Base-by-base conservation (phyloP, 495 filamentous ascomycete species). In the Aspergillus nidulans region DNA sequence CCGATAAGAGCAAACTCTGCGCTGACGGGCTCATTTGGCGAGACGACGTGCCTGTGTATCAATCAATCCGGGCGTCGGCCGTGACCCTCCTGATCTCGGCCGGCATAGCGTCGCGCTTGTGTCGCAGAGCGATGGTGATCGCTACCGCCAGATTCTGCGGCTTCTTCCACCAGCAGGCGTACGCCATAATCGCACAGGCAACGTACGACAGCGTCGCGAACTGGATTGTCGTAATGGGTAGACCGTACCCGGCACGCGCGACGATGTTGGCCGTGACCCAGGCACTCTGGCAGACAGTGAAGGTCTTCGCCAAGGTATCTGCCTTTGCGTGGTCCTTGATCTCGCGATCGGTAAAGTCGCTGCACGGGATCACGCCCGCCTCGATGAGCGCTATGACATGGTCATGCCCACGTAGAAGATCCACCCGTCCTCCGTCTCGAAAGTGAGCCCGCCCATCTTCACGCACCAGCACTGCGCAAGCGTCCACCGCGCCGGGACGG, bases 241-340 rank as follows among this genome's bases (percentile, higher is more conserved):
- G 24, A 26, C 38, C 26, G 38, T 55, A 42, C 1, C 24, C 47
- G 6, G 43, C 43, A 12, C 52, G 38, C 6, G 36, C 47, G 25
- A 55, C 21, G 26, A 36, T 38, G 12, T 59, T 48, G 6, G 50
- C 38, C n/a, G 45, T 19, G 7, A 59, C 28, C 51, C 51, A 59
- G 26, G 26, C 21, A 15, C 38, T 44, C 42, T 51, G 51, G 13
- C 44, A 36, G 38, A 59, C 32, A 10, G 45, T 49, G 4, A 52
- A 46, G 10, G 19, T 19, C 40, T 55, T 47, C 13, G 45, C 46
- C n/a, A 57, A 52, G 10, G 19, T 20, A 23, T 57, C 55, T 0
- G 47, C 32, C 30, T 52, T 45, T 19, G 26, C 48, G 36, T 43
- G 49, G 41, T 52, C 55, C 30, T 34, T 24, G 40, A 57, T 47